These are phyloP conservation scores for Actinidia arguta DNA, from an alignment of 179 eudicot species.

Conservation along the genomic window DNA sequence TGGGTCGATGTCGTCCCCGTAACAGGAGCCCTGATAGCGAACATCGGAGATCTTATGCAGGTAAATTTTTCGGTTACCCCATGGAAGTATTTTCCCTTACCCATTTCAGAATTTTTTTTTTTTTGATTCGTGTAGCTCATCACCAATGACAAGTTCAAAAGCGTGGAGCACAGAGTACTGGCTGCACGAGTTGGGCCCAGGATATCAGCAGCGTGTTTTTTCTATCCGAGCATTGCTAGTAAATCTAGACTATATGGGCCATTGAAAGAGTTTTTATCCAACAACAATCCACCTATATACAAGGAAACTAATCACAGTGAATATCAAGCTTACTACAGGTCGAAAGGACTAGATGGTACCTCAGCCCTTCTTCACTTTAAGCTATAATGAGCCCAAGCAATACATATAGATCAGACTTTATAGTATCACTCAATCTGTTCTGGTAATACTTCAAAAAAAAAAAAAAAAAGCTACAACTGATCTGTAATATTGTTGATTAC, in stretches of 20 bases:
- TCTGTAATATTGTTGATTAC: neutral
- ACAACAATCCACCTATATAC: constrained; percentile 56
- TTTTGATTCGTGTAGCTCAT: constrained; percentile 33
- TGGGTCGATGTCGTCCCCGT: constrained; percentile 57
- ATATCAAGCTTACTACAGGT: constrained; percentile 50
- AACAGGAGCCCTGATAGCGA: constrained; percentile 52
- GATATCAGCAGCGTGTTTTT: constrained; percentile 74
- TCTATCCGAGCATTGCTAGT: constrained; percentile 58
- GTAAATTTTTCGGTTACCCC: constrained; percentile 25
- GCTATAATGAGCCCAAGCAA: constrained; percentile 23
- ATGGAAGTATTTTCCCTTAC: neutral
- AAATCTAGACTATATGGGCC: constrained; percentile 49
- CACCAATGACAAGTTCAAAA: constrained; percentile 61
- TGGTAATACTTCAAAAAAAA: neutral
- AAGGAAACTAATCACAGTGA: constrained; percentile 55
- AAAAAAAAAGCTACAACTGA: neutral
- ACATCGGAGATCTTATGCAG: constrained; percentile 60
- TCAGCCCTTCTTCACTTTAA: constrained; percentile 64
- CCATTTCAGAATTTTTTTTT: neutral
- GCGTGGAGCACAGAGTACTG: constrained; percentile 73
- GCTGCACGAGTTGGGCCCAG: constrained; percentile 51
- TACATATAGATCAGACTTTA: neutral
- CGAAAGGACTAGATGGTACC: constrained; percentile 50
- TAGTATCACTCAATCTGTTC: neutral
- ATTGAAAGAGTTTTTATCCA: constrained; percentile 55